Percentiles rank a stretch among this genome's conserved stretches.
These are phyloP conservation scores for Penicillium tannophilum DNA, from an alignment of 495 filamentous ascomycete species.

Conservation along the genomic window DNA sequence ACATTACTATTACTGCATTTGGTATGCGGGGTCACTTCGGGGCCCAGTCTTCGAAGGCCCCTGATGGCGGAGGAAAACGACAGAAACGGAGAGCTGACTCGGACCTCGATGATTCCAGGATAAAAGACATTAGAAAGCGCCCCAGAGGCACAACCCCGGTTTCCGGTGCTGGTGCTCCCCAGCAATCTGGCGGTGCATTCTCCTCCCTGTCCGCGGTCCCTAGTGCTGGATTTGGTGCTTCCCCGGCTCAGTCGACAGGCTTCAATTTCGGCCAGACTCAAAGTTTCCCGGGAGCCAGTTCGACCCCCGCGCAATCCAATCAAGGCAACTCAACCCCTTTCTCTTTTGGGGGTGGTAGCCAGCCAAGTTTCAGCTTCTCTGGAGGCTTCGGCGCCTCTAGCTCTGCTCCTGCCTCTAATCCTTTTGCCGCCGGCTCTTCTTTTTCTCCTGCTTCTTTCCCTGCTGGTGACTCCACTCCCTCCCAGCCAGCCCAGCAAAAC, in stretches of 20 bases:
- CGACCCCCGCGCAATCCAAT: conserved; percentile 28
- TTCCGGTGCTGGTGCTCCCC: conserved; percentile 13
- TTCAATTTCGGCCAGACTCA: conserved; percentile 52
- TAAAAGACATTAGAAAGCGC: conserved; percentile 39
- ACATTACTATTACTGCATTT: background rate
- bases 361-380: conserved; percentile 43
- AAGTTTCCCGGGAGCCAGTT: conserved; percentile 45
- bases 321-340: conserved; percentile 39
- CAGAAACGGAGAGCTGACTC: background rate
- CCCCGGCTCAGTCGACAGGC: conserved; percentile 36
- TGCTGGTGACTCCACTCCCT: conserved; percentile 18
- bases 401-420: conserved; percentile 35
- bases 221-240: conserved; percentile 31
- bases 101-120: conserved; percentile 24
- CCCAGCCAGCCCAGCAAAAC: conserved; percentile 19
- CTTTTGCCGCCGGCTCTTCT: conserved; percentile 37
- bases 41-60: too few relatives aligned
- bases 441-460: conserved; percentile 37
- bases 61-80: too few relatives aligned
- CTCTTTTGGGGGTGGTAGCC: conserved; percentile 38
- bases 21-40: background rate
- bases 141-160: conserved; percentile 28
- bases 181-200: conserved; percentile 22
- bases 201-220: conserved; percentile 30
- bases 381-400: conserved; percentile 20